Evolutionary conservation across 352 stramenopile species (phyloP), one percentile per base, ranked within the genome.

Genomic region (Globisporangium mamillatum): DNA sequence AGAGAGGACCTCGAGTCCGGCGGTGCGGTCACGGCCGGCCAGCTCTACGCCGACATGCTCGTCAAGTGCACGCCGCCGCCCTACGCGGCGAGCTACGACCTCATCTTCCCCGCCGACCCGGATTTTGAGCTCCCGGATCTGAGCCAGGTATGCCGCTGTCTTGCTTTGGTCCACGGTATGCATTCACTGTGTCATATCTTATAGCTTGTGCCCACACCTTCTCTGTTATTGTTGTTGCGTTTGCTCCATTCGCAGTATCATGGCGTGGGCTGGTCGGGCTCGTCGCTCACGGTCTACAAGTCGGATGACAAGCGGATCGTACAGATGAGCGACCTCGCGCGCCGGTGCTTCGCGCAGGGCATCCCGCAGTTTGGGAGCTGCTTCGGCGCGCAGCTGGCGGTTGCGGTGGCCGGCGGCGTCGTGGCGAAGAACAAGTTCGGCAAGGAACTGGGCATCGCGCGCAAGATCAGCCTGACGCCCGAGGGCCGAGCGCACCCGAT

Each of bases 341-440:
- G 71, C 12, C 63, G 66, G 44, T 76, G 67, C 60, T 90, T 90
- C 58, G 75, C 64, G 22, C 59, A 72, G 22, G 83, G 86, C 46
- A 68, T 94, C 5, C 86, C 84, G 36, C 86, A 94, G 73, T 91
- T 91, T 59, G 86, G 86, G 18, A 92, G 84, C 74, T 92, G 86
- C 73, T 94, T 88, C 65, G 84, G 79, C 6, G 71, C 85, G 61
- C 84, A 94, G 46, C 57, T 94, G 20, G 86, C 86, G 7, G 80
- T 85, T 8, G 75, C 77, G 22, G 77, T 80, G 22, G 76, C 84
- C 44, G 84, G 84, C 22, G 82, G 86, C 24, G 68, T 74, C 22
- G 75, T 90, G 59, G 61, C 73, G 53, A 88, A 89, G 74, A 94
- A 91, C 66, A 80, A 79, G 27, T 63, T 72, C 22, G 86, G 86